Evolutionary conservation across 2,329 filamentous ascomycete genomes (phyloP), one percentile per base, ranked within the genome.

Genomic region (Cercospora sp.): DNA sequence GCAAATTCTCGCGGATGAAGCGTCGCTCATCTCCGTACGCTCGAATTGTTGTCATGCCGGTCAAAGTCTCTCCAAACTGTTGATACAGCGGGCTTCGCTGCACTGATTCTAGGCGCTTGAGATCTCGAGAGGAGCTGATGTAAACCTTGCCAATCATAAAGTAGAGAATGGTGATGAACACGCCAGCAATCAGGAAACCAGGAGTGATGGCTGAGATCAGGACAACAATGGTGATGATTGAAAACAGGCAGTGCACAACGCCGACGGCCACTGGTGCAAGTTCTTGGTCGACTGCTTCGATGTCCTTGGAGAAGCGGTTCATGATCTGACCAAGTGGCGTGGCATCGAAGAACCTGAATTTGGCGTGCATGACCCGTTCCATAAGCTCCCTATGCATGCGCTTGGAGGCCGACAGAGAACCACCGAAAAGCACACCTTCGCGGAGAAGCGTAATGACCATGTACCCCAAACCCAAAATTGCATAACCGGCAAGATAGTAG

Each of bases 221-320:
- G 10, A 91, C 85, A 42, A 98, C 89, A 8, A 96, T 97, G 65
- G 96, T 94, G 42, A 95, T 77, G 55, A 98, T 87, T 2, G 87
- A 87, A 16, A 86, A 87, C 61, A 90, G 77, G 75, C 88, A 89
- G 76, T 90, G 87, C 18, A 90, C 82, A 72, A 90, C 87, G 60
- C 89, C 88, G 73, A 98, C 94, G 23, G 95, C 94, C 48, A 96
- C 89, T 2, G 94, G 93, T 0, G 95, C 94, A 67, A 99, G 92
- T 79, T 99, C 95, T 78, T 99, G 95, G 73, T 99, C 95, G 20
- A 99, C 86, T 10, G 93, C 89, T 79, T 99, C 94, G 13, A 99
- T 87, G 78, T 99, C 95, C 80, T 98, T 98, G 78, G 94, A 98
- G 82, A 99, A 99, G 20, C 95, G 89, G 80, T 99, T 99, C 90